These are phyloP conservation scores for Parietaria judaica DNA, from an alignment of 306 rosid genomes.

Conservation along the genomic window DNA sequence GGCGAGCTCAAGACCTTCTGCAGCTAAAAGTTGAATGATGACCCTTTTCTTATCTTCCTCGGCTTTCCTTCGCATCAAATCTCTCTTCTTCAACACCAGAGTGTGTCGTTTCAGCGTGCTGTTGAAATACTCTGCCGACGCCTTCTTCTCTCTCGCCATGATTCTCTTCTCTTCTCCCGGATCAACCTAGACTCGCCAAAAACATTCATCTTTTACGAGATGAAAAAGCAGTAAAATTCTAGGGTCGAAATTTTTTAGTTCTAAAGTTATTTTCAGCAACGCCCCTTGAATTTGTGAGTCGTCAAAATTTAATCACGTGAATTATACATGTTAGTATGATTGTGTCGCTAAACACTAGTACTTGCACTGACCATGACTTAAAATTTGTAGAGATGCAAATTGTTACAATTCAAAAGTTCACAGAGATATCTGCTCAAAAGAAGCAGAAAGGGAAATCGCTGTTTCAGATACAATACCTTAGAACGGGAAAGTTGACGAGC, in stretches of 20 bases:
- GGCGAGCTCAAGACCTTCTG: constrained; percentile 95
- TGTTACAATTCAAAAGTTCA: no score
- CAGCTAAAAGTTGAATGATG: constrained; percentile 65
- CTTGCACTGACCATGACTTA: no score
- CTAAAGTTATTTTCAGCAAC: neutral
- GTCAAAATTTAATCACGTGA: no score
- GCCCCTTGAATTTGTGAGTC: no score
- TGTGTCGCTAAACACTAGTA: no score
- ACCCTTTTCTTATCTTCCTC: constrained; percentile 65
- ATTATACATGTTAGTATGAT: no score
- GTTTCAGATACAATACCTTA: constrained; percentile 41
- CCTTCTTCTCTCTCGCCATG: constrained; percentile 79
- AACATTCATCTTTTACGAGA: neutral
- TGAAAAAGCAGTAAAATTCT: constrained; percentile 12
- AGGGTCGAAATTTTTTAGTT: constrained; percentile 5
- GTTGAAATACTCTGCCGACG: constrained; percentile 57
- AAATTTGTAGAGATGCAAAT: no score
- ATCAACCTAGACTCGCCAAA: constrained; percentile 55
- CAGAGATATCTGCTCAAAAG: no score
- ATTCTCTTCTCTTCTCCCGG: constrained; percentile 76
- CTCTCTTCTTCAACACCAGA: constrained; percentile 71
- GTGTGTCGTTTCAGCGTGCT: constrained; percentile 81
- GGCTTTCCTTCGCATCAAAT: constrained; percentile 67
- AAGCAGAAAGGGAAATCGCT: no score
- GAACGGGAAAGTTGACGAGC: constrained; percentile 86